Evolutionary conservation across 305 asterid species (phyloP).

Genomic region (Solanum hybrid): DNA sequence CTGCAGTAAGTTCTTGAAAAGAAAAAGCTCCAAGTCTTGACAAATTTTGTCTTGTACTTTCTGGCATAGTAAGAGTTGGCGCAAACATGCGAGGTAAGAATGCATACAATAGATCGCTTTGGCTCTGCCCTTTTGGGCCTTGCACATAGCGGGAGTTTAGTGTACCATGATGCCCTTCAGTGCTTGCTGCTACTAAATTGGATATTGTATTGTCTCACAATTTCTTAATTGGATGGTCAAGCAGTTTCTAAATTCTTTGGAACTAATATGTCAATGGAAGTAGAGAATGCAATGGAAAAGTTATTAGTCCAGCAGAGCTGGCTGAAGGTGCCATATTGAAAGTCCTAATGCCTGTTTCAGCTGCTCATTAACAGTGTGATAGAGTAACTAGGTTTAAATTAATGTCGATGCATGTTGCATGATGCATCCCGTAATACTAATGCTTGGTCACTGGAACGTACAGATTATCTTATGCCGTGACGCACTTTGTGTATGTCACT

Average conservation of each 20-base stretch:
- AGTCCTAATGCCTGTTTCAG: not conserved
- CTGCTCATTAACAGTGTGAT: not conserved
- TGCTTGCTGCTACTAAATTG: not conserved
- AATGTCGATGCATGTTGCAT: not conserved
- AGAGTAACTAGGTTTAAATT: not conserved
- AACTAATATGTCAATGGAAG: not conserved
- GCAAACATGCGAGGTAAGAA: not conserved
- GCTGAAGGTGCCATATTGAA: not conserved
- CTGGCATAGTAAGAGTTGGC: not conserved
- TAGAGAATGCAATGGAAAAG: not conserved
- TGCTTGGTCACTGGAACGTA: not conserved
- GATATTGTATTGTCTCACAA: not conserved
- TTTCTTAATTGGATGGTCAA: not conserved
- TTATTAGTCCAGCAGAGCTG: not conserved
- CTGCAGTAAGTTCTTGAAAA: not conserved
- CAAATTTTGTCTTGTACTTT: not conserved
- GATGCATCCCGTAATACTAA: not conserved
- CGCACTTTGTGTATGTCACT: not conserved
- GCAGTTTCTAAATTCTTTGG: not conserved
- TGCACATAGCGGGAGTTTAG: not conserved
- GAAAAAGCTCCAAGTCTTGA: not conserved
- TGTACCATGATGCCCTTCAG: not conserved
- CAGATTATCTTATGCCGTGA: not conserved
- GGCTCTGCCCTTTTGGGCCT: not conserved
- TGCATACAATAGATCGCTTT: not conserved